Base-by-base conservation (phyloP, 345 rosid genomes). In the Eucalyptus fibrosa region DNA sequence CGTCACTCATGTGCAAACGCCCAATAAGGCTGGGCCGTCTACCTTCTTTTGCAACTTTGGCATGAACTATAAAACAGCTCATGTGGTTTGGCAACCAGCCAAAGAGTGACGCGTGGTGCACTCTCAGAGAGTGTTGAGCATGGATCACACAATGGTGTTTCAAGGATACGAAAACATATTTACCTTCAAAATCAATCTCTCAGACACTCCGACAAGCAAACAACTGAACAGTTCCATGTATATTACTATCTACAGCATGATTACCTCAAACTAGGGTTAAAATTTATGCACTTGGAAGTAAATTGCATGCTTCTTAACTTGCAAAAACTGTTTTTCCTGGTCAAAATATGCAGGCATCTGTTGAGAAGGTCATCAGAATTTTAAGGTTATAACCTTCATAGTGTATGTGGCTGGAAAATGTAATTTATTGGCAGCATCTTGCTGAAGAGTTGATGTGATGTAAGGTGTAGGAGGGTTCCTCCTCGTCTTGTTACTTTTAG, bases 381-480 rank as follows among this genome's bases (percentile, higher is more conserved):
- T 37, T 65, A 49, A 62, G 37, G 50, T 34, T 90, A 89, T 86
- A 86, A 98, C 99, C 99, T 94, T 97, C 99, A 98, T 96, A 88
- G 99, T 96, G 89, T 96, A 81, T 69, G 95, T 86, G 80, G 98
- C 93, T 80, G 94, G 81, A 92, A 96, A 98, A 92, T 96, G 93
- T 89, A 98, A 93, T 91, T 94, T 97, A 93, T 95, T 97, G 90
- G 98, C 98, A 90, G 99, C 99, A 95, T 98, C 99, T 91, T 98
- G 99, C 94, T 98, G 99, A 91, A 98, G 98, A 37, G 99, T 98
- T 83, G 99, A 98, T 21, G 99, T 98, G 91, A 97, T 98, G 91
- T 95, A 98, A 32, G 99, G 99, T 82, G 98, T 93, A 40, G 99
- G 99, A 86, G 99, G 96, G 86, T 96, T 97, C 92, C 90, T 98